phyloP scores from a whole-genome alignment of 805 yeast genomes.

The Schizosaccharomyces japonicus region DNA sequence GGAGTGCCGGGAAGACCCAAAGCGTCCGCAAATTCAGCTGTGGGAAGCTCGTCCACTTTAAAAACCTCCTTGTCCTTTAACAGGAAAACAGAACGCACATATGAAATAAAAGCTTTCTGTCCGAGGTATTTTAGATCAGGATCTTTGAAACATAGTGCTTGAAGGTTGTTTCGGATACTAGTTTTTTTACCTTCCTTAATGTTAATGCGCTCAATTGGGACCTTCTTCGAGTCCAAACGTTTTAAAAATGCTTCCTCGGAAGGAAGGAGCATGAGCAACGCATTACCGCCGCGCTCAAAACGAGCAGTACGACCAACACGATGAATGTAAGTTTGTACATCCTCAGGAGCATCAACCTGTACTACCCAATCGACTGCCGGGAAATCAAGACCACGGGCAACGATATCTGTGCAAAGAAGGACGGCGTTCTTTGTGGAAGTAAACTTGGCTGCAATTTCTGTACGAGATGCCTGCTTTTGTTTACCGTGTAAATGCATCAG shows the following conservation, averaged over 20 bases:
- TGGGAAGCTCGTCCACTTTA: conserved; percentile 48
- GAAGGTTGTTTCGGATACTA: conserved; percentile 60
- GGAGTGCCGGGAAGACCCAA: conserved; percentile 94
- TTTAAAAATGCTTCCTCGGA: conserved; percentile 58
- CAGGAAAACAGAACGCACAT: conserved; percentile 58
- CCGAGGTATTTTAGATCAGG: conserved; percentile 83
- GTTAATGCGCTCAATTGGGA: conserved; percentile 47
- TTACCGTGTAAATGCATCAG: conserved; percentile 68
- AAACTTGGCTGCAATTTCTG: conserved; percentile 60
- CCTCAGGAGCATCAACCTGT: conserved; percentile 81
- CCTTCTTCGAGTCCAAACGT: conserved; percentile 35
- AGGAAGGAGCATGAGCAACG: conserved; percentile 62
- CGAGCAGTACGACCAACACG: conserved; percentile 80
- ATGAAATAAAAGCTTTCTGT: conserved; percentile 86
- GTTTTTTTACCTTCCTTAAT: conserved; percentile 50
- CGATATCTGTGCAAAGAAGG: conserved; percentile 72
- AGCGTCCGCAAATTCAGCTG: conserved; percentile 66
- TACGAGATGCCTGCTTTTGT: conserved; percentile 69
- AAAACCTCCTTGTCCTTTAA: conserved; percentile 77
- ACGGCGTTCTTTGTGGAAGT: conserved; percentile 59
- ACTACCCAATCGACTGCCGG: conserved; percentile 91
- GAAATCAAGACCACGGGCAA: conserved; percentile 77
- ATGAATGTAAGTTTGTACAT: conserved; percentile 68
- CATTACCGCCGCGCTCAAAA: conserved; percentile 63
- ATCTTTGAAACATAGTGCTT: conserved; percentile 71